phyloP scores from a whole-genome alignment of 75 land plant species.

The Larix kaempferi region DNA sequence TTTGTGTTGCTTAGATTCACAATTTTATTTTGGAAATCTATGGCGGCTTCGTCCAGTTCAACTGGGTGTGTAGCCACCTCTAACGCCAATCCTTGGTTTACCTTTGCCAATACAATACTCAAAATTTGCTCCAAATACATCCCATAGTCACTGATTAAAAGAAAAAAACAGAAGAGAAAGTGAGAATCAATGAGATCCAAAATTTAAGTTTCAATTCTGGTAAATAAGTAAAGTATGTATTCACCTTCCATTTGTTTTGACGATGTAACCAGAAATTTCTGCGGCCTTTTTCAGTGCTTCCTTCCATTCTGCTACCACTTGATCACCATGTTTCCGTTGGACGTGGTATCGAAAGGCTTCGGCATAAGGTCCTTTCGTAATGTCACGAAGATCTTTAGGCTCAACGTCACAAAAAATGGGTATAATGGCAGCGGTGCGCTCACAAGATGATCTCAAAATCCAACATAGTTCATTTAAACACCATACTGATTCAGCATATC shows the following conservation, averaged over 20 bases:
- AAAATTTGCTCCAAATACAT: not conserved
- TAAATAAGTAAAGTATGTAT: not conserved
- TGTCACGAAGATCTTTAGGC: too few relatives aligned
- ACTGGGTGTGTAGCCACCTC: slow-evolving; percentile 1
- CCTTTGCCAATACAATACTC: not conserved
- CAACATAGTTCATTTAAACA: too few relatives aligned
- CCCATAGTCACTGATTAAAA: not conserved
- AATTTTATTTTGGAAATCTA: not conserved
- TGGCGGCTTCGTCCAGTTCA: not conserved
- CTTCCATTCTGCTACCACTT: not conserved
- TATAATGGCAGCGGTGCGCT: too few relatives aligned
- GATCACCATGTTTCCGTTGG: not conserved
- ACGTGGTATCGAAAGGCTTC: not conserved
- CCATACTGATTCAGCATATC: too few relatives aligned
- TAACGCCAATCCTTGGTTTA: not conserved
- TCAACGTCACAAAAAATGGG: too few relatives aligned
- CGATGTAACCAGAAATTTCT: not conserved
- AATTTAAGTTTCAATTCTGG: not conserved
- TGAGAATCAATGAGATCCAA: not conserved
- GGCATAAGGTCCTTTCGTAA: too few relatives aligned
- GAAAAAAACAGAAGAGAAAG: not conserved
- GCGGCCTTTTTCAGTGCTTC: not conserved
- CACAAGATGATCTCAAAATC: too few relatives aligned
- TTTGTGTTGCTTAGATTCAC: not conserved
- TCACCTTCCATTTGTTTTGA: not conserved